These are phyloP conservation scores for Coccomyxa subellipsoidea DNA, from an alignment of 163 green algal genomes.

Conservation along the genomic window DNA sequence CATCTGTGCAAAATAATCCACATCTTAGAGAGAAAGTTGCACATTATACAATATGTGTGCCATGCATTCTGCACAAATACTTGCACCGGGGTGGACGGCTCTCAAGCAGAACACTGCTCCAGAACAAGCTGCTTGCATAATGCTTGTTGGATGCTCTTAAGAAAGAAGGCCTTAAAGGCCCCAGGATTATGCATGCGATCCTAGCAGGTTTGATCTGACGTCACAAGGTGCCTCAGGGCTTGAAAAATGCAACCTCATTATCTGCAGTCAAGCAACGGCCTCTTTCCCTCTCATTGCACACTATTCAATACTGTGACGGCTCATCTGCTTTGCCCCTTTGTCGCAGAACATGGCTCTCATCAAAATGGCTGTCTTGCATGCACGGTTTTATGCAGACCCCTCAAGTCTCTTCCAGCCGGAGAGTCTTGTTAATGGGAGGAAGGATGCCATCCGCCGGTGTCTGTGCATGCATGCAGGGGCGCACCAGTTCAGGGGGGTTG, in stretches of 20 bases:
- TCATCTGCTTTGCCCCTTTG: too few species aligned
- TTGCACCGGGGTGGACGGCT: too few species aligned
- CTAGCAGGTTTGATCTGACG: too few species aligned
- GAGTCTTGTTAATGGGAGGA: neutral
- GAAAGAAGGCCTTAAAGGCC: too few species aligned
- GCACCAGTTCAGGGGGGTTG: neutral
- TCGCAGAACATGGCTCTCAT: too few species aligned
- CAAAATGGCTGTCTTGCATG: too few species aligned
- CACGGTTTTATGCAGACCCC: neutral
- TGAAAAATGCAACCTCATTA: too few species aligned
- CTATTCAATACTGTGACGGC: neutral
- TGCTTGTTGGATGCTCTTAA: neutral
- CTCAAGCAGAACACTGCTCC: neutral
- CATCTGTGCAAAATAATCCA: neutral
- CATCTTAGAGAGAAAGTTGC: neutral
- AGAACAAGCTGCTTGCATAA: neutral
- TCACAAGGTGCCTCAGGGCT: too few species aligned
- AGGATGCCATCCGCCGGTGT: neutral
- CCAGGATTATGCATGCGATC: too few species aligned
- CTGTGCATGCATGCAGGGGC: neutral
- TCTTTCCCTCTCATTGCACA: neutral
- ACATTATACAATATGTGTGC: neutral
- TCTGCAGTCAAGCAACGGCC: too few species aligned
- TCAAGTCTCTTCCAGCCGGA: neutral
- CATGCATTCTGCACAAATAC: too few species aligned